These are phyloP conservation scores for Brettanomyces naardenensis DNA, from an alignment of 805 yeast species.

Conservation along the genomic window DNA sequence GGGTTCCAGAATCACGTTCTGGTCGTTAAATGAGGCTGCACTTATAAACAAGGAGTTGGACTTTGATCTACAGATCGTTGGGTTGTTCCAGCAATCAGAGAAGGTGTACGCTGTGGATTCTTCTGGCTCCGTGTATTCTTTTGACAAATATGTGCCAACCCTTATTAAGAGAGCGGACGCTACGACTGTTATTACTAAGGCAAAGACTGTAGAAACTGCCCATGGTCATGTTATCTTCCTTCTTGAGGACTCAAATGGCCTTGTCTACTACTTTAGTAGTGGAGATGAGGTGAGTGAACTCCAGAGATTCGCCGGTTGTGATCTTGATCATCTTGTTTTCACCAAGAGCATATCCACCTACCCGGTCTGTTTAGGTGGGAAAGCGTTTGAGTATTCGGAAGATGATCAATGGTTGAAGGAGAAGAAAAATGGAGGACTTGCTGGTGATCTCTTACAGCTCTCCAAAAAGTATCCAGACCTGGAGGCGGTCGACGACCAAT, in stretches of 20 bases:
- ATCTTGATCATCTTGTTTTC: constrained; percentile 2
- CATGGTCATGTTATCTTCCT: neutral
- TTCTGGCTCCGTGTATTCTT: constrained; percentile 5
- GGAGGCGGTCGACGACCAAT: constrained; percentile 2
- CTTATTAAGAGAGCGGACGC: neutral
- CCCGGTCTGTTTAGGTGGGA: constrained; percentile 7
- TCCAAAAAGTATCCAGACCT: neutral
- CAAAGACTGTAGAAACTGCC: neutral
- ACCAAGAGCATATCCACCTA: constrained; percentile 1
- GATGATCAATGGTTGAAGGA: neutral
- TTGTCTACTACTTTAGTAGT: neutral
- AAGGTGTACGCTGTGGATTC: constrained; percentile 6
- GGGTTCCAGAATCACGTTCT: constrained; percentile 10
- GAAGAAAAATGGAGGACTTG: neutral
- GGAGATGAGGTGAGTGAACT: neutral
- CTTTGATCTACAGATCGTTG: constrained; percentile 9
- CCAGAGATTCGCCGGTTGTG: constrained; percentile 4
- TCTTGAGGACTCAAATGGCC: neutral
- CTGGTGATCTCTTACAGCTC: neutral
- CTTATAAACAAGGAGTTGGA: constrained; percentile 13
- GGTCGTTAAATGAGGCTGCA: constrained; percentile 11
- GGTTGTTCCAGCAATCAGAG: constrained; percentile 5
- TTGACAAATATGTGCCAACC: constrained; percentile 3
- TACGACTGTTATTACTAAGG: neutral
- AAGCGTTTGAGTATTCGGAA: constrained; percentile 5